Evolutionary conservation across 1,284 basidiomycete genomes (phyloP).

Genomic region (Ceratorhiza oryzae-sativae): DNA sequence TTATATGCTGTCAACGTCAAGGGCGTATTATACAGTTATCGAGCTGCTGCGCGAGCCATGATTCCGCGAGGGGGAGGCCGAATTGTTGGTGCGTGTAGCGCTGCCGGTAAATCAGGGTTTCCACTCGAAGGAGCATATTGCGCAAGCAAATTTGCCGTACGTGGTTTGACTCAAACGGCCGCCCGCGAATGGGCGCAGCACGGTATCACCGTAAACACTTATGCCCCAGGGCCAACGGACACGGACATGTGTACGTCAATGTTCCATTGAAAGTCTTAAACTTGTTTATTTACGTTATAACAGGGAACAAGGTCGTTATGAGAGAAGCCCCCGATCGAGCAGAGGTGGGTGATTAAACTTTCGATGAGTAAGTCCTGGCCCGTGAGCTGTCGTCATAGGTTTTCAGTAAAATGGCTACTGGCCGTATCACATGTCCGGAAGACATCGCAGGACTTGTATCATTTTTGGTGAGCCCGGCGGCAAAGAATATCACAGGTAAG

Average conservation of each 20-base stretch:
- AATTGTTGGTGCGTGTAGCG: conserved; percentile 44
- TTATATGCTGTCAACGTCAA: conserved; percentile 45
- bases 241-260: conserved; percentile 44
- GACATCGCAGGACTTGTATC: conserved; percentile 36
- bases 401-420: conserved; percentile 8
- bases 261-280: neutral
- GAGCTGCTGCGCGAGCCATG: conserved; percentile 46
- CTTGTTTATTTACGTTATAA: neutral
- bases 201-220: conserved; percentile 47
- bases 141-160: conserved; percentile 46
- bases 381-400: neutral
- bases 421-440: conserved; percentile 12
- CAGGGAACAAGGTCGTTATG: conserved; percentile 35
- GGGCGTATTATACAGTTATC: conserved; percentile 46
- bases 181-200: conserved; percentile 45
- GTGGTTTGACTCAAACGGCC: conserved; percentile 45
- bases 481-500: conserved; percentile 34
- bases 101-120: conserved; percentile 37
- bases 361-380: neutral
- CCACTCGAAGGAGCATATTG: conserved; percentile 34
- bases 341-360: neutral
- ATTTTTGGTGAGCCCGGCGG: conserved; percentile 23
- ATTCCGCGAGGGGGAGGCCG: conserved; percentile 46
- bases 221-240: conserved; percentile 45
- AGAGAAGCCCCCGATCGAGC: neutral